Conservation (phyloP, 352 stramenopile genomes). For the Phytopythium delawarense region DNA sequence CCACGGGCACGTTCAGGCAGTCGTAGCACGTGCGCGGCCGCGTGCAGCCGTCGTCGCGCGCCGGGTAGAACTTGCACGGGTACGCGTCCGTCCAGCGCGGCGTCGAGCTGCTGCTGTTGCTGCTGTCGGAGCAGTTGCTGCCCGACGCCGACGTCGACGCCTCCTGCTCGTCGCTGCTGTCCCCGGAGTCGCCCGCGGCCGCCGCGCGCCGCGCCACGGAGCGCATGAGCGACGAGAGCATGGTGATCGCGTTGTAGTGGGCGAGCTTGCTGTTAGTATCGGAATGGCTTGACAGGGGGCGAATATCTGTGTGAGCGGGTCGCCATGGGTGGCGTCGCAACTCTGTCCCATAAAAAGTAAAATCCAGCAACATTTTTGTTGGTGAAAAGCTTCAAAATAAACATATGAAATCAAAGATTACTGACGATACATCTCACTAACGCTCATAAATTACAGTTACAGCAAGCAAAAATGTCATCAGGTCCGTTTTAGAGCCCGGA, state of each 20-base stretch:
- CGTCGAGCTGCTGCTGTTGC: neutral
- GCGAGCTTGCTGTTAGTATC: neutral
- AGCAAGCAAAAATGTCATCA: too few relatives aligned
- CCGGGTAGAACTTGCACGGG: slow-evolving; percentile 20
- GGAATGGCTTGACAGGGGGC: neutral
- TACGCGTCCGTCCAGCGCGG: slow-evolving; percentile 20
- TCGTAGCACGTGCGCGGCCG: slow-evolving; percentile 50
- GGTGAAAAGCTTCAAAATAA: too few relatives aligned
- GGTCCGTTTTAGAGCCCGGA: too few relatives aligned
- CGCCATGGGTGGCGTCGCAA: neutral
- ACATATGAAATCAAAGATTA: too few relatives aligned
- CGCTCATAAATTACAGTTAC: too few relatives aligned
- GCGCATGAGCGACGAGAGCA: neutral
- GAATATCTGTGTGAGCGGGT: slow-evolving; percentile 1
- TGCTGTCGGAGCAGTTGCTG: neutral
- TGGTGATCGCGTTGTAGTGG: neutral
- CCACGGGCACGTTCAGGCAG: slow-evolving; percentile 52
- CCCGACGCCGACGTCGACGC: slow-evolving; percentile 9
- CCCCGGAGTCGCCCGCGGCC: slow-evolving; percentile 5
- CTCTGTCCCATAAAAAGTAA: too few relatives aligned
- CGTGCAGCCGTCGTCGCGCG: slow-evolving; percentile 26
- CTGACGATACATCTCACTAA: too few relatives aligned
- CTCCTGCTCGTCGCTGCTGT: neutral
- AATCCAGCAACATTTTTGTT: too few relatives aligned
- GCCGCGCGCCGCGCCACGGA: neutral